Evolutionary conservation across 129 eudicot species (phyloP).

Genomic region (Saussurea involucrata): DNA sequence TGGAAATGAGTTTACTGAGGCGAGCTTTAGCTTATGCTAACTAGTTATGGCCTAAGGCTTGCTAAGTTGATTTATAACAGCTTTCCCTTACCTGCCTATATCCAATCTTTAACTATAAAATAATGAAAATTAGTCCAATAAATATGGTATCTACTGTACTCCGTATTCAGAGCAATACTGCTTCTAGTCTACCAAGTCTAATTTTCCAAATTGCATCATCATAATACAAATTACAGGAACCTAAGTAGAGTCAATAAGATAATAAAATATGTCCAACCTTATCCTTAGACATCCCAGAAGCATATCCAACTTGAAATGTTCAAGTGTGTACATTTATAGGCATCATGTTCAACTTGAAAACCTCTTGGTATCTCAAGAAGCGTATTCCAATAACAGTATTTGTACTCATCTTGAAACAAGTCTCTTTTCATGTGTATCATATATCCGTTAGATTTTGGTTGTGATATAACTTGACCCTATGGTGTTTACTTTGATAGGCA

Average conservation of each 20-base stretch:
- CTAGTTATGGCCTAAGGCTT: not conserved
- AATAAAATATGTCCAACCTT: not conserved
- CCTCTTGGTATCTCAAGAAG: not conserved
- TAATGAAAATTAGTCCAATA: not conserved
- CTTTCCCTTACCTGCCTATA: not conserved
- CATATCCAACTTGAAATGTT: not conserved
- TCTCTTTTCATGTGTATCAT: not conserved
- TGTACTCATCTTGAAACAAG: not conserved
- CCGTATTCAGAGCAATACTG: not conserved
- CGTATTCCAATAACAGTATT: not conserved
- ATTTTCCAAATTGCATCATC: too few relatives aligned
- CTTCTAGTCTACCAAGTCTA: too few relatives aligned
- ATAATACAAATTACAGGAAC: not conserved
- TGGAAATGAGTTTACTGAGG: not conserved
- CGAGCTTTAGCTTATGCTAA: not conserved
- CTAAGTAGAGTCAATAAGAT: not conserved
- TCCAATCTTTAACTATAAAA: not conserved
- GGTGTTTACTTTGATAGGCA: conserved; percentile 43
- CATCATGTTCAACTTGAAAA: not conserved
- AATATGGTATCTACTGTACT: not conserved
- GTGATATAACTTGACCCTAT: not conserved
- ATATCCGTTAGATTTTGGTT: conserved; percentile 6
- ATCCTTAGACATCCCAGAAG: not conserved
- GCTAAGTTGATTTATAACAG: not conserved
- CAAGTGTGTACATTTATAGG: not conserved